phyloP scores from a whole-genome alignment of 305 asterid species.

The Coffea humblotiana region DNA sequence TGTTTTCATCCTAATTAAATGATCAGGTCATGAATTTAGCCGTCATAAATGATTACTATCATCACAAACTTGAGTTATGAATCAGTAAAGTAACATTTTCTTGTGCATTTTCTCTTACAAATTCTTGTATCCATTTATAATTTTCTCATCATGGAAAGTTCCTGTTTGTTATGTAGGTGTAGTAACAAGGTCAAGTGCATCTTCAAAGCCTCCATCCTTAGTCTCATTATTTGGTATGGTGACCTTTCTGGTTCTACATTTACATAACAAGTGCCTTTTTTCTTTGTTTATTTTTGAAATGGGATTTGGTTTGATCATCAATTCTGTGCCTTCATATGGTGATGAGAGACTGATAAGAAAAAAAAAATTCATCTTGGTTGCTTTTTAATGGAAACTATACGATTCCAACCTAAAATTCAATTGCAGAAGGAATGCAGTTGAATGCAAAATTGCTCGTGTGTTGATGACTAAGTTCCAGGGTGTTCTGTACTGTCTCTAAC shows the following conservation, averaged over 20 bases:
- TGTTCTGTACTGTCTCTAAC: not conserved
- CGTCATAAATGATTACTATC: not conserved
- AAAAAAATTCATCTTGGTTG: not conserved
- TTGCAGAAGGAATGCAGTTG: not conserved
- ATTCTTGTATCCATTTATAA: not conserved
- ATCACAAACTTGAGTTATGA: not conserved
- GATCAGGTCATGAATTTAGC: no score
- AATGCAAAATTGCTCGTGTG: not conserved
- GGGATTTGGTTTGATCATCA: not conserved
- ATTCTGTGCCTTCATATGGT: not conserved
- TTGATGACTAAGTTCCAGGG: not conserved
- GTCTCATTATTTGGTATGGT: slow-evolving; percentile 68
- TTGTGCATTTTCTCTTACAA: not conserved
- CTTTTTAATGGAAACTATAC: no score
- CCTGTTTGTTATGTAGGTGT: slow-evolving; percentile 43
- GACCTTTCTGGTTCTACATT: not conserved
- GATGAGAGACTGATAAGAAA: no score
- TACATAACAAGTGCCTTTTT: not conserved
- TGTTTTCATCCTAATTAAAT: not conserved
- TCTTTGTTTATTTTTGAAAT: not conserved
- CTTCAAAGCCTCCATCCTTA: slow-evolving; percentile 73
- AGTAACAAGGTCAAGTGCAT: slow-evolving; percentile 50
- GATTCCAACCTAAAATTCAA: not conserved
- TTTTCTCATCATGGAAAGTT: not conserved
- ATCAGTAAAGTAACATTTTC: not conserved